Evolutionary conservation across 2,329 filamentous ascomycete genomes (phyloP).

Genomic region (Gliomastix tumulicola): DNA sequence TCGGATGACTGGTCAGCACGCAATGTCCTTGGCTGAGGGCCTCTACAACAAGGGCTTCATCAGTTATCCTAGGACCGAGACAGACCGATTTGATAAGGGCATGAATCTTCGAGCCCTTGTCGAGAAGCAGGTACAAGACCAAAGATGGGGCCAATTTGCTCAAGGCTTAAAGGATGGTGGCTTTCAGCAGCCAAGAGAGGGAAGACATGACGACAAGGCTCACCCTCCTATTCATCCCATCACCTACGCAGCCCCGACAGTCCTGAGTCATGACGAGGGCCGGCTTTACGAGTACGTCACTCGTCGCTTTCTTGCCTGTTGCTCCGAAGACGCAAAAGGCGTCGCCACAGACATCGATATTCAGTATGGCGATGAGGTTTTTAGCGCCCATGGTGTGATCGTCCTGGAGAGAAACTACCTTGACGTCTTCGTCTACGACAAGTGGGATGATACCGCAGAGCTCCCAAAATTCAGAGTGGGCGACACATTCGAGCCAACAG

Average conservation of each 20-base stretch:
- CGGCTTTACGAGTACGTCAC: conserved; percentile 89
- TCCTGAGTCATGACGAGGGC: conserved; percentile 60
- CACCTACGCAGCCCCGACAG: conserved; percentile 64
- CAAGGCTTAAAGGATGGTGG: conserved; percentile 65
- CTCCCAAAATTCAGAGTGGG: conserved; percentile 73
- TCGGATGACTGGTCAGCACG: conserved; percentile 81
- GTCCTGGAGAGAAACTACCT: conserved; percentile 89
- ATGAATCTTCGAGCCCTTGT: conserved; percentile 79
- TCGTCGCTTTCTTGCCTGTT: conserved; percentile 89
- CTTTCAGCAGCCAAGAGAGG: conserved; percentile 76
- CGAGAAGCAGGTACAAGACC: conserved; percentile 74
- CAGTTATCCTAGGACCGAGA: conserved; percentile 95
- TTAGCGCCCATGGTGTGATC: conserved; percentile 74
- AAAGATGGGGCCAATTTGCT: conserved; percentile 74
- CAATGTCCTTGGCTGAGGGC: conserved; percentile 81
- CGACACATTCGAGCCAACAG: conserved; percentile 79
- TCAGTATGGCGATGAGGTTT: conserved; percentile 73
- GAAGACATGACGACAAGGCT: conserved; percentile 88
- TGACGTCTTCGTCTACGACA: conserved; percentile 93
- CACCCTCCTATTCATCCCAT: conserved; percentile 97
- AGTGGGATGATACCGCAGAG: conserved; percentile 83
- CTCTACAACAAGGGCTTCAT: conserved; percentile 95
- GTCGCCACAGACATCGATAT: conserved; percentile 80
- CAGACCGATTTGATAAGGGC: conserved; percentile 85
- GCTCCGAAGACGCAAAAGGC: conserved; percentile 87